Percentiles rank a stretch among this genome's conserved stretches.
These are phyloP conservation scores for Buddleja alternifolia DNA, from an alignment of 257 asterid genomes.

Conservation along the genomic window DNA sequence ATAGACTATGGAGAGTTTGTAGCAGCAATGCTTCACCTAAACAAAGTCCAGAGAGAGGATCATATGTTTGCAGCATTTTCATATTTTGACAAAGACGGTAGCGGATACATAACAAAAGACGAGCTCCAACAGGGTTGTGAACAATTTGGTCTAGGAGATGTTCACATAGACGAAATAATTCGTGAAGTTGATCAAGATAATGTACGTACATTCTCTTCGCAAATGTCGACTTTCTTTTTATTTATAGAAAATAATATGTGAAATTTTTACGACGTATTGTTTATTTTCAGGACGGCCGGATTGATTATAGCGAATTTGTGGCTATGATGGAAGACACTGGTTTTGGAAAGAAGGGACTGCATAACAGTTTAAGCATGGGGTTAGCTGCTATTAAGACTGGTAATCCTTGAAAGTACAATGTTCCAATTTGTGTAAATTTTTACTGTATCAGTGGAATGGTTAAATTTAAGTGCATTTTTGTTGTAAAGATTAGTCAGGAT, in stretches of 20 bases:
- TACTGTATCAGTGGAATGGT: constrained; percentile 24
- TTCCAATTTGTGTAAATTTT: constrained; percentile 32
- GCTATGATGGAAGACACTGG: constrained; percentile 89
- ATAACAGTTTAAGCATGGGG: constrained; percentile 37
- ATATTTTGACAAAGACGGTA: constrained; percentile 82
- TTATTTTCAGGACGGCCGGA: constrained; percentile 70
- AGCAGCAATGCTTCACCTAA: constrained; percentile 88
- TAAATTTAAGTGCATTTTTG: constrained; percentile 5
- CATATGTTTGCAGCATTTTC: constrained; percentile 79
- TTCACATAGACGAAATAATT: constrained; percentile 73
- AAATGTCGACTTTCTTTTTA: not conserved
- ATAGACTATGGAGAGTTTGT: constrained; percentile 89
- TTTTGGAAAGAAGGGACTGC: constrained; percentile 48
- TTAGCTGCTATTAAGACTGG: constrained; percentile 31
- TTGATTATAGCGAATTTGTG: constrained; percentile 80
- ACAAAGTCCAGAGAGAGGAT: constrained; percentile 84
- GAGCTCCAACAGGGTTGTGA: constrained; percentile 90
- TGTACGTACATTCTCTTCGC: constrained; percentile 47
- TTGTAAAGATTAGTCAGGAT: constrained; percentile 42
- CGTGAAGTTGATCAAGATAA: constrained; percentile 86
- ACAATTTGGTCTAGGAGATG: constrained; percentile 70
- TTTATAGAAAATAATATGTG: not conserved
- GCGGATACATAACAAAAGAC: constrained; percentile 82
- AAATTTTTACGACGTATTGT: not conserved
- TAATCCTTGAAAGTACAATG: constrained; percentile 15